phyloP scores from a whole-genome alignment of 2,329 filamentous ascomycete genomes.

The Cryphonectria parasitica region DNA sequence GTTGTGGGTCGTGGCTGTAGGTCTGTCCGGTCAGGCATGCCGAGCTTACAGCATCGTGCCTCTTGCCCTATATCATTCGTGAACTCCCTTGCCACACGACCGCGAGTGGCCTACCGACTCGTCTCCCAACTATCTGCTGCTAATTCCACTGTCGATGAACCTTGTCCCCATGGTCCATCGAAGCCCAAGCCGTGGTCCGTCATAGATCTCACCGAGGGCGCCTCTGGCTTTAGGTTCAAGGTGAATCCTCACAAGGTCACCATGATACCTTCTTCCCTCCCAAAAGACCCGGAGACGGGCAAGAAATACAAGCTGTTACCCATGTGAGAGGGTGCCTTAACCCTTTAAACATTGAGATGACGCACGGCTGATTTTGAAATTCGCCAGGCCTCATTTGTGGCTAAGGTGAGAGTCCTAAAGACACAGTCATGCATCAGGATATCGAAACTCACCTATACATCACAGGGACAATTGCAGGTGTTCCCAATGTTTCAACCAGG shows the following conservation, averaged over 20 bases:
- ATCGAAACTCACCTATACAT: conserved; percentile 3
- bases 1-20: neutral
- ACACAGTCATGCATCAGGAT: neutral
- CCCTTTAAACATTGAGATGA: neutral
- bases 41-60: neutral
- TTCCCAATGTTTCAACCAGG: conserved; percentile 65
- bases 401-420: conserved; percentile 22
- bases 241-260: neutral
- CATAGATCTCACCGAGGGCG: neutral
- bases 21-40: conserved; percentile 2
- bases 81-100: neutral
- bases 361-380: conserved; percentile 3
- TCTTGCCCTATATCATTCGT: neutral
- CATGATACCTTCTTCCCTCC: neutral
- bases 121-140: conserved; percentile 11
- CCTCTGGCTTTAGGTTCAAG: neutral
- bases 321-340: neutral
- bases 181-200: neutral
- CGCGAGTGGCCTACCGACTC: neutral
- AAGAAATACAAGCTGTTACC: too few relatives aligned
- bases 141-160: neutral
- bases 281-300: neutral
- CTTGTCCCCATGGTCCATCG: neutral
- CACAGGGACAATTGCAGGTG: conserved; percentile 75
- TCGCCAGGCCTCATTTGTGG: conserved; percentile 21